Conservation (phyloP, 2,329 filamentous ascomycete species). For the Penicillium sp. region DNA sequence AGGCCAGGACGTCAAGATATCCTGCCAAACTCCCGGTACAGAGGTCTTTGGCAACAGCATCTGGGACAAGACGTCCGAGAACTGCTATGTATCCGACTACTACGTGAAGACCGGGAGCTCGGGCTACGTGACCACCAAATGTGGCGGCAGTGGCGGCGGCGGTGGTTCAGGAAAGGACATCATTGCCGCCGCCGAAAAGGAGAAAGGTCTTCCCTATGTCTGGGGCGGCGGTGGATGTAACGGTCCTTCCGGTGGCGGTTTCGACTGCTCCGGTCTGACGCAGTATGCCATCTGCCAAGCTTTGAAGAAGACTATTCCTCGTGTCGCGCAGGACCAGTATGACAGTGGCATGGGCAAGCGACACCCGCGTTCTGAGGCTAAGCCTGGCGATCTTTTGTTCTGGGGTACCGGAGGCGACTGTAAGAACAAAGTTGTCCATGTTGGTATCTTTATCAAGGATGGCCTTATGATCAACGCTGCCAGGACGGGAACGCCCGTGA, state of each 20-base stretch:
- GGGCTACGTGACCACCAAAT: constrained; percentile 16
- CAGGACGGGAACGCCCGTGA: constrained; percentile 25
- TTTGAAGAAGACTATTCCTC: constrained; percentile 23
- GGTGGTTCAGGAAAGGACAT: constrained; percentile 16
- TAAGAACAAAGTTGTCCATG: constrained; percentile 21
- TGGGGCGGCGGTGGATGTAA: constrained; percentile 28
- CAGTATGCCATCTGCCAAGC: constrained; percentile 28
- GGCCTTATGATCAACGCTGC: constrained; percentile 30
- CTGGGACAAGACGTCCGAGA: constrained; percentile 29
- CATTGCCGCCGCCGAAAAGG: constrained; percentile 22
- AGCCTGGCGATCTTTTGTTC: constrained; percentile 28
- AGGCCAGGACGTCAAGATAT: constrained; percentile 9
- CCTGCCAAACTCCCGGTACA: constrained; percentile 20
- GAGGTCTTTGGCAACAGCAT: constrained; percentile 19
- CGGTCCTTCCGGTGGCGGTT: constrained; percentile 24
- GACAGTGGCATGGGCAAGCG: constrained; percentile 22
- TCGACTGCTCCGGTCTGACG: constrained; percentile 31
- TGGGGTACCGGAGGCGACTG: constrained; percentile 26
- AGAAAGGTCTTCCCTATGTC: constrained; percentile 29
- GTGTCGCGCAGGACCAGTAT: constrained; percentile 28
- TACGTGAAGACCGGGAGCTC: constrained; percentile 27
- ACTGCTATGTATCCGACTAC: constrained; percentile 30
- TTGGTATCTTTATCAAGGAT: constrained; percentile 25
- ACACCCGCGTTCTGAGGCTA: constrained; percentile 19
- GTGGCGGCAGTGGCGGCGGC: constrained; percentile 6